Evolutionary conservation across 2,329 filamentous ascomycete species (phyloP).

Genomic region (Colletotrichum tamarilloi): DNA sequence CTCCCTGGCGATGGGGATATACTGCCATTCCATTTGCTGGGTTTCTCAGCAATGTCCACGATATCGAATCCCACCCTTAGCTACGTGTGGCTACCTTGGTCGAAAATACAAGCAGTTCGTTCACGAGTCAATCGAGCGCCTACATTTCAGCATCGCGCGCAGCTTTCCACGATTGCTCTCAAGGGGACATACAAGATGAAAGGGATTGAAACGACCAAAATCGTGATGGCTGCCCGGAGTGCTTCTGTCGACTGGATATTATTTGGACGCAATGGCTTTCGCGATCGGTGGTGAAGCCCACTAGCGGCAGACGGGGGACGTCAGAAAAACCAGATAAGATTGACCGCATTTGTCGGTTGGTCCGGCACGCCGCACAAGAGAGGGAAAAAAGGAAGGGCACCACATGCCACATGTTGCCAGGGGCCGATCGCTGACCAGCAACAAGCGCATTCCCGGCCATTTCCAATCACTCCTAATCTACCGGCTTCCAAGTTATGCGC

Average conservation of each 20-base stretch:
- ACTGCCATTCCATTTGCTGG: background rate
- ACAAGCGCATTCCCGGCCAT: conserved; percentile 27
- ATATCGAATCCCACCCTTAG: background rate
- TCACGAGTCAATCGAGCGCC: background rate
- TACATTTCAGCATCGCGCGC: background rate
- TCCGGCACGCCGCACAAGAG: conserved; percentile 32
- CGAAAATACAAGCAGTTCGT: background rate
- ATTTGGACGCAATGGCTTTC: background rate
- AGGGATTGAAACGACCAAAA: background rate
- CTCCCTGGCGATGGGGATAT: background rate
- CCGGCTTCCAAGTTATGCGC: conserved; percentile 25
- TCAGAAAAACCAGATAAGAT: conserved; percentile 31
- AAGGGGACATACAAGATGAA: background rate
- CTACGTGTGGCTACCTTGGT: background rate
- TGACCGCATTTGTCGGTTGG: conserved; percentile 34
- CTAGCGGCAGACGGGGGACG: conserved; percentile 4
- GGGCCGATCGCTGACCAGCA: conserved; percentile 18
- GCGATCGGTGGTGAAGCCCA: background rate
- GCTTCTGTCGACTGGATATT: background rate
- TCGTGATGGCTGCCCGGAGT: background rate
- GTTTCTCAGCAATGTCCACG: background rate
- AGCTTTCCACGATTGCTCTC: background rate
- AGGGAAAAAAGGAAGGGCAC: background rate
- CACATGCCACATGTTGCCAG: conserved; percentile 27
- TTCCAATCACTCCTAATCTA: conserved; percentile 13